These are phyloP conservation scores for Breviolum minutum DNA, from an alignment of 73 alveolate genomes.

Conservation along the genomic window DNA sequence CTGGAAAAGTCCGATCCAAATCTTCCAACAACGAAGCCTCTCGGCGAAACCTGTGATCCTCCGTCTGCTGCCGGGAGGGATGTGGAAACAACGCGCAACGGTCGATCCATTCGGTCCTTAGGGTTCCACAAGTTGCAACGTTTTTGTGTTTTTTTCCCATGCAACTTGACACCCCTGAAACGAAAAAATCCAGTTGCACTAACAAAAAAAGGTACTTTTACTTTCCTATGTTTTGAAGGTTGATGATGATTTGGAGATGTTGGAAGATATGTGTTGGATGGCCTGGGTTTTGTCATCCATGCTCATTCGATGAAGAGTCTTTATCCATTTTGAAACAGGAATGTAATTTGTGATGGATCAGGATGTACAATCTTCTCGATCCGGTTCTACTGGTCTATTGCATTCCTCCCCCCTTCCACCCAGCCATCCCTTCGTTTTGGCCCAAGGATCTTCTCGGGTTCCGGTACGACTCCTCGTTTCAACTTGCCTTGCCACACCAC, in stretches of 20 bases:
- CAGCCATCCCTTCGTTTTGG: background rate
- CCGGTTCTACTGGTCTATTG: no score
- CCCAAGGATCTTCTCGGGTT: slow-evolving; percentile 18
- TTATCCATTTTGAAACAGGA: no score
- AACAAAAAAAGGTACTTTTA: no score
- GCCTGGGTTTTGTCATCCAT: no score
- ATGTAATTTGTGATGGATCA: no score
- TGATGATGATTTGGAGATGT: no score
- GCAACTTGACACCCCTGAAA: background rate
- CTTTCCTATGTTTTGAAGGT: no score
- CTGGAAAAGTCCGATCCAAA: slow-evolving; percentile 43
- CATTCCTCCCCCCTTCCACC: background rate
- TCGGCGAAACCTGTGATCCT: background rate
- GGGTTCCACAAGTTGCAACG: background rate
- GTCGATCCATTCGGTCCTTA: slow-evolving; percentile 62
- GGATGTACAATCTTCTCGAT: no score
- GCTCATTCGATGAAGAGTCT: no score
- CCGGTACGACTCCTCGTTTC: slow-evolving; percentile 16
- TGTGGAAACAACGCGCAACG: slow-evolving; percentile 68
- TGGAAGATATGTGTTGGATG: no score
- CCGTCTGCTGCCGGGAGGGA: background rate
- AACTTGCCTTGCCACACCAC: slow-evolving; percentile 42
- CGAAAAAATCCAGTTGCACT: background rate
- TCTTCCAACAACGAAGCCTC: slow-evolving; percentile 8
- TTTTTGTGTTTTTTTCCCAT: background rate